These are phyloP conservation scores for Saccharum hybrid DNA, from an alignment of 202 grass and related monocot genomes.

Conservation along the genomic window DNA sequence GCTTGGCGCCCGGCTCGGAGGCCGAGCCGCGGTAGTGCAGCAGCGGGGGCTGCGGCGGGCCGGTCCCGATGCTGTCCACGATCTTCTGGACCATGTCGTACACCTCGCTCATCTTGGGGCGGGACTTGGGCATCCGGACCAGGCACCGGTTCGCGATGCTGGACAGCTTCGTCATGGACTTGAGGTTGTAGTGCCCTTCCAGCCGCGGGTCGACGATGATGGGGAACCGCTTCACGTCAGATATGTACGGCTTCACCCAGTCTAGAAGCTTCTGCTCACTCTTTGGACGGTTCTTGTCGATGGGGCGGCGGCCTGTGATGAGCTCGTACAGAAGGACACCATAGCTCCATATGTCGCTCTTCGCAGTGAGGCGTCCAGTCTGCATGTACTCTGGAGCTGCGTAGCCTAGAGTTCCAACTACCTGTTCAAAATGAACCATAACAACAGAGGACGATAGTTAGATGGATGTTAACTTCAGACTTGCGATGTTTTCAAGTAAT, in stretches of 20 bases:
- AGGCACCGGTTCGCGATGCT: slow-evolving; percentile 84
- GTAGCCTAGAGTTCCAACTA: slow-evolving; percentile 89
- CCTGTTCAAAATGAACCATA: slow-evolving; percentile 47
- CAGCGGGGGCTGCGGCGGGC: slow-evolving; percentile 66
- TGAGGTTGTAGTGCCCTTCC: slow-evolving; percentile 72
- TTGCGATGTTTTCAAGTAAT: background rate
- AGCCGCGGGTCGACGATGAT: slow-evolving; percentile 84
- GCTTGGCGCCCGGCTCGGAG: slow-evolving; percentile 10
- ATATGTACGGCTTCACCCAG: slow-evolving; percentile 91
- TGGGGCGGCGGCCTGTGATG: slow-evolving; percentile 80
- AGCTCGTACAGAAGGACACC: slow-evolving; percentile 97
- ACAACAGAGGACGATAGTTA: slow-evolving; percentile 24
- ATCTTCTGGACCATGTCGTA: slow-evolving; percentile 78
- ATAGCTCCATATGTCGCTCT: slow-evolving; percentile 94
- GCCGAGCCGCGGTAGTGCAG: slow-evolving; percentile 53
- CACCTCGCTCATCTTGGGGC: slow-evolving; percentile 96
- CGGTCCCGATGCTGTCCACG: slow-evolving; percentile 49
- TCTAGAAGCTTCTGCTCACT: slow-evolving; percentile 91
- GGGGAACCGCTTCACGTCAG: slow-evolving; percentile 64
- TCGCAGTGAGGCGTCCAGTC: slow-evolving; percentile 85
- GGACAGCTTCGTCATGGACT: slow-evolving; percentile 69
- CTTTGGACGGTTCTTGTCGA: slow-evolving; percentile 84
- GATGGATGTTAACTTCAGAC: background rate
- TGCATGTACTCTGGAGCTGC: slow-evolving; percentile 94
- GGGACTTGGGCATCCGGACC: slow-evolving; percentile 63